A percentile compares a stretch with the other conserved stretches of the same genome.
Conservation (phyloP, 1,284 basidiomycete species). For the Stereum hirsutum region DNA sequence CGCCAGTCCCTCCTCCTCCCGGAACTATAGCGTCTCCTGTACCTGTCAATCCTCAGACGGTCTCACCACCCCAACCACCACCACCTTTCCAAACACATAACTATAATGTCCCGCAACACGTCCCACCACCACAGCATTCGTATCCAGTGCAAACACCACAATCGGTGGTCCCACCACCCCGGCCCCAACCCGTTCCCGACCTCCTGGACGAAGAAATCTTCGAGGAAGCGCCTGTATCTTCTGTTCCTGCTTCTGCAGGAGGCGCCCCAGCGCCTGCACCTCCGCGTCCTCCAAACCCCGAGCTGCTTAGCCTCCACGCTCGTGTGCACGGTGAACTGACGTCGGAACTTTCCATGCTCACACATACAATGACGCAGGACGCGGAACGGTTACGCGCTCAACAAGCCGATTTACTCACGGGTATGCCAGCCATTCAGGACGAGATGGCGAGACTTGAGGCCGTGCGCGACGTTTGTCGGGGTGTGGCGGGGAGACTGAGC, state of each 20-base stretch:
- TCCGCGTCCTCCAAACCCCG: constrained; percentile 84
- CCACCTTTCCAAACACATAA: too few species aligned
- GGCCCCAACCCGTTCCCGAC: constrained; percentile 17
- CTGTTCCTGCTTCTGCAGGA: constrained; percentile 2
- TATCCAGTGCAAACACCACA: constrained; percentile 2
- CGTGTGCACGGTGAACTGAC: constrained; percentile 71
- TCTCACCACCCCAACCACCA: constrained; percentile 6
- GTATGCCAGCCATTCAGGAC: constrained; percentile 88
- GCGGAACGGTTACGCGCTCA: constrained; percentile 72
- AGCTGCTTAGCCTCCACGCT: constrained; percentile 78
- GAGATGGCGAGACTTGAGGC: constrained; percentile 94
- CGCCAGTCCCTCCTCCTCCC: too few species aligned
- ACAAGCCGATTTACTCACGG: constrained; percentile 77
- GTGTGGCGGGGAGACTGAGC: constrained; percentile 62
- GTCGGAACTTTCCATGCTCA: constrained; percentile 58
- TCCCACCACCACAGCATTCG: constrained; percentile 5
- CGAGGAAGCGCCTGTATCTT: constrained; percentile 14
- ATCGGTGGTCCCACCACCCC: constrained; percentile 2
- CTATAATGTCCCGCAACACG: neutral
- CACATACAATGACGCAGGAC: constrained; percentile 58
- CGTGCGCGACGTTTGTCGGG: constrained; percentile 86
- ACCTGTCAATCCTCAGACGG: too few species aligned
- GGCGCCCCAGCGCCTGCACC: constrained; percentile 35
- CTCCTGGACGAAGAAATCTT: constrained; percentile 24
- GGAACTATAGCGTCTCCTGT: too few species aligned